Base-by-base conservation (phyloP, 2,329 filamentous ascomycete genomes). In the Scedosporium dehoogii region DNA sequence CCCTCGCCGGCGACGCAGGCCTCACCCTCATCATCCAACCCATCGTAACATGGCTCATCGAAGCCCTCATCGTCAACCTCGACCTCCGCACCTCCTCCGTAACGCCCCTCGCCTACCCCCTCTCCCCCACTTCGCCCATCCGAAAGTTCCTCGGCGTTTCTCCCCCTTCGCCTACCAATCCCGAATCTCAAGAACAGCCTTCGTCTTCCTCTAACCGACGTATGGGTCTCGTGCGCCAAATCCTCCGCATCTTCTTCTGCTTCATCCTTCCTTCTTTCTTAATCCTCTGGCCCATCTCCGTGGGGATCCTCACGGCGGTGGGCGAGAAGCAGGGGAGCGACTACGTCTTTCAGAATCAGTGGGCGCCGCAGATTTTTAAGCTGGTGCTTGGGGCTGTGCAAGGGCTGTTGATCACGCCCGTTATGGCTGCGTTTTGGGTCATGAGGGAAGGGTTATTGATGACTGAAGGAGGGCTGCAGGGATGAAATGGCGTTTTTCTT, bases 21-120 rank as follows among this genome's bases (percentile, higher is more conserved):
- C 72, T 83, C 48, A 83, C 81, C n/a, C 74, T 81, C 63, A 72
- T 83, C 64, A 60, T 82, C 59, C 80, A 83, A 68, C 76, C 73
- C 65, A 68, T 79, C 65, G 71, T 81, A 57, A 83, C 81, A 23
- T 84, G 81, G 80, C 70, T 80, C 59, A 71, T 81, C 51, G 79
- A 82, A 67, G 70, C 75, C 42, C 63, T 75, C 29, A 68, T 82
- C n/a, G 79, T 83, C 27, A 76, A 76, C 66, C 71, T 72, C 23
- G 79, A 83, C 69, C 70, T 84, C 21, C 72, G 69, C 23, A 70
- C 70, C 41, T 76, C 78, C 41, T 73, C 71, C 7, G 73, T 83
- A 55, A 75, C 78, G 63, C 75, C 81, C 27, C 75, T 82, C 33
- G 78, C 78, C 41, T 79, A 78, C 65, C 63, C 59, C 6, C 59